These are phyloP conservation scores for Kodamaea sagamina DNA, from an alignment of 805 yeast genomes.

Conservation along the genomic window DNA sequence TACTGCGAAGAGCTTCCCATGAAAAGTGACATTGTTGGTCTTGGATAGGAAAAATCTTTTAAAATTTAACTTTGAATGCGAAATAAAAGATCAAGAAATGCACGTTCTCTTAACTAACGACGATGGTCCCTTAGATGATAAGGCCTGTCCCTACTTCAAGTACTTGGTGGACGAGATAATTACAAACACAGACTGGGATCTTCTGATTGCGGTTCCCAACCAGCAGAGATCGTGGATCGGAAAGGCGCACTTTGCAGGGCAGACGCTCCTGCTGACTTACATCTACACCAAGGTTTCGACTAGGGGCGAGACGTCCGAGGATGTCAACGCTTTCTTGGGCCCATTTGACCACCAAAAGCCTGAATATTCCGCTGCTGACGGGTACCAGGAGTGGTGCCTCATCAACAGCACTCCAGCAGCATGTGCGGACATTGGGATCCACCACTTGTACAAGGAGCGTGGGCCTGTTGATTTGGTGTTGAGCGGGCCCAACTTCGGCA, in stretches of 20 bases:
- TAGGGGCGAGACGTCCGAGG: conserved; percentile 20
- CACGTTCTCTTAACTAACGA: conserved; percentile 77
- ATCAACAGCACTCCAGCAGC: conserved; percentile 96
- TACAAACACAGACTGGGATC: conserved; percentile 74
- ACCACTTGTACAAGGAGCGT: conserved; percentile 54
- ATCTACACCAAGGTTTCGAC: conserved; percentile 55
- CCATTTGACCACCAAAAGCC: conserved; percentile 60
- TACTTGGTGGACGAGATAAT: conserved; percentile 71
- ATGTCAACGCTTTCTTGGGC: conserved; percentile 56
- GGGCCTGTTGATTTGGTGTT: conserved; percentile 79
- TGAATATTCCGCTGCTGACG: conserved; percentile 25
- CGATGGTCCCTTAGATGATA: conserved; percentile 89
- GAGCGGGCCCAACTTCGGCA: conserved; percentile 95
- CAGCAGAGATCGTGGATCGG: conserved; percentile 95
- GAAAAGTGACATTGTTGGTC: conserved; percentile 59
- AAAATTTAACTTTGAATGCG: background rate
- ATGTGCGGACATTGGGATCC: conserved; percentile 86
- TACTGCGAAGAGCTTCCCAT: conserved; percentile 49
- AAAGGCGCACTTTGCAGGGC: conserved; percentile 91
- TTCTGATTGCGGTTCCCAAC: conserved; percentile 81
- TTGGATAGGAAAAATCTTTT: background rate
- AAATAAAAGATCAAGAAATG: conserved; percentile 30
- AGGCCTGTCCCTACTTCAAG: conserved; percentile 81
- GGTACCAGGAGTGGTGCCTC: conserved; percentile 78
- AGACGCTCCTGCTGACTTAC: conserved; percentile 58